These are phyloP conservation scores for Phellopilus nigrolimitatus DNA, from an alignment of 1,284 basidiomycete genomes.

Conservation along the genomic window DNA sequence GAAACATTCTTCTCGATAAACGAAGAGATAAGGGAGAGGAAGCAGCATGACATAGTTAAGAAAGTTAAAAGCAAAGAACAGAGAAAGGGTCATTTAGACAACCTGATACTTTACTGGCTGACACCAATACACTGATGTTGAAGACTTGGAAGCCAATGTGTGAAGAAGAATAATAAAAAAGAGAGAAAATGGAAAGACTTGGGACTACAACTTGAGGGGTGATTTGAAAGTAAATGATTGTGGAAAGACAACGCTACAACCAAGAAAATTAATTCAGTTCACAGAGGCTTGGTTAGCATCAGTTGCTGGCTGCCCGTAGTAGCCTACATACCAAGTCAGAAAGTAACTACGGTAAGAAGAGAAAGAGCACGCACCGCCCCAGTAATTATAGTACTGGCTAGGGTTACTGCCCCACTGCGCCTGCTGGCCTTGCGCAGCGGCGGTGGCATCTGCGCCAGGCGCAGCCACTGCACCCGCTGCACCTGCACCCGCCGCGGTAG, in stretches of 20 bases:
- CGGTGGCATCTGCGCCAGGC: slow-evolving; percentile 50
- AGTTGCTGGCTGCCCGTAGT: slow-evolving; percentile 68
- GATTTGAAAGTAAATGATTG: slow-evolving; percentile 14
- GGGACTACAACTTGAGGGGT: slow-evolving; percentile 23
- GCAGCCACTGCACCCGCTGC: slow-evolving; percentile 49
- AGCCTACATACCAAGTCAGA: slow-evolving; percentile 42
- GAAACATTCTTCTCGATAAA: slow-evolving; percentile 16
- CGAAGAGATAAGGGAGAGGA: slow-evolving; percentile 5
- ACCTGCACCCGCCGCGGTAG: slow-evolving; percentile 48
- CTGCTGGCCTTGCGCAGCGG: slow-evolving; percentile 43
- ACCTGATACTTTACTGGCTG: slow-evolving; percentile 26
- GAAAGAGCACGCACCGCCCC: slow-evolving; percentile 58
- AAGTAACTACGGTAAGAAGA: slow-evolving; percentile 3
- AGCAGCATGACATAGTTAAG: slow-evolving; percentile 16
- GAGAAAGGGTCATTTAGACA: slow-evolving; percentile 1
- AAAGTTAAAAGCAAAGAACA: slow-evolving; percentile 18
- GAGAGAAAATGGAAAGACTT: slow-evolving; percentile 19
- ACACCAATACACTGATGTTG: slow-evolving; percentile 24
- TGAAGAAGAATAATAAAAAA: slow-evolving; percentile 16
- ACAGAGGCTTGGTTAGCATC: slow-evolving; percentile 43
- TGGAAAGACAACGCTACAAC: slow-evolving; percentile 21
- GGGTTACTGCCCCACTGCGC: slow-evolving; percentile 73
- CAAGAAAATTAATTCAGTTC: slow-evolving; percentile 21
- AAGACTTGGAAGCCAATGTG: slow-evolving; percentile 26
- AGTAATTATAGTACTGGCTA: slow-evolving; percentile 76